A percentile compares a stretch with the other conserved stretches of the same genome.
phyloP scores from a whole-genome alignment of 164 flowering plant species.

The Chimonanthus salicifolius region DNA sequence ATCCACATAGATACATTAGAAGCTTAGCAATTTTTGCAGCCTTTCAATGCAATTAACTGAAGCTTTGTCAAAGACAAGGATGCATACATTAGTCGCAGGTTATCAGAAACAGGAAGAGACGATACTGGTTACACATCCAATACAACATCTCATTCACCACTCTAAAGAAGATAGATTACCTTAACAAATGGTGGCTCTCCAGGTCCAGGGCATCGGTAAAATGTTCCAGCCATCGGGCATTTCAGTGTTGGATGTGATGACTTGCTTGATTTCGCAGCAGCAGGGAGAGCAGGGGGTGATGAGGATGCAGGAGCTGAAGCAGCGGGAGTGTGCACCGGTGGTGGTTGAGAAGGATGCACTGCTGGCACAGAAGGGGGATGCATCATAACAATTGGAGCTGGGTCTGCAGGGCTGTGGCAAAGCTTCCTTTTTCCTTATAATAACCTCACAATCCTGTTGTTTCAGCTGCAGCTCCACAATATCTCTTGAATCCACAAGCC shows the following conservation, averaged over 20 bases:
- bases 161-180: constrained; percentile 23
- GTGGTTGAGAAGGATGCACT: constrained; percentile 28
- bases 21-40: too few species aligned
- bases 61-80: too few species aligned
- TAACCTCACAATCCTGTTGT: constrained; percentile 54
- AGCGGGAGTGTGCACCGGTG: constrained; percentile 23
- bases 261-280: constrained; percentile 31
- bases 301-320: constrained; percentile 26
- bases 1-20: too few species aligned
- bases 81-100: too few species aligned
- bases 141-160: not conserved
- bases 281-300: constrained; percentile 28
- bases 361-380: constrained; percentile 26
- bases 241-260: constrained; percentile 59
- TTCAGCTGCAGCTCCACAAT: constrained; percentile 61
- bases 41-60: too few species aligned
- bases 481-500: constrained; percentile 75
- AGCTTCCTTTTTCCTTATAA: constrained; percentile 64
- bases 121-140: not conserved
- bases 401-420: constrained; percentile 36
- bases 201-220: constrained; percentile 59
- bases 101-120: too few species aligned
- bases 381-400: constrained; percentile 25
- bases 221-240: constrained; percentile 80
- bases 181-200: constrained; percentile 76